Percentiles rank a stretch among this genome's conserved stretches.
These are phyloP conservation scores for Oryza officinalis DNA, from an alignment of 176 grass and related monocot species.

Conservation along the genomic window DNA sequence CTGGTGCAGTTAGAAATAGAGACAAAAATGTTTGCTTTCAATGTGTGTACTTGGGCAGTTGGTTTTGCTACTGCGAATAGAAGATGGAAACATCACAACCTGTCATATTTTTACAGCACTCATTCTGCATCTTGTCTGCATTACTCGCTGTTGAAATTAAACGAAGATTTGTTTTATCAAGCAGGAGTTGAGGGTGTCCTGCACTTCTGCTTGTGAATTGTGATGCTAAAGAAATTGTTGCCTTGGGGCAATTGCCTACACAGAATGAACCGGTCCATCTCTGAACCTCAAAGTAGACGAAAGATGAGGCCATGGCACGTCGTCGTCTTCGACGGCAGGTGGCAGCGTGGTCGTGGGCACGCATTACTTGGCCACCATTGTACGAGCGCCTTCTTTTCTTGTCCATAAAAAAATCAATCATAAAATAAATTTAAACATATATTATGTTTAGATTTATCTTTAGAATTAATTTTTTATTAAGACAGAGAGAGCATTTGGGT, in stretches of 20 bases:
- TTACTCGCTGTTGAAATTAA: neutral
- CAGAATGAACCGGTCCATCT: neutral
- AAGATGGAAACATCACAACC: neutral
- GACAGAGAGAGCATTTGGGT: too few species aligned
- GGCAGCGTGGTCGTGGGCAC: neutral
- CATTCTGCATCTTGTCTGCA: neutral
- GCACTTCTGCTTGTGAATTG: too few species aligned
- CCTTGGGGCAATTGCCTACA: neutral
- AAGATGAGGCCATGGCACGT: neutral
- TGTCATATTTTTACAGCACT: neutral
- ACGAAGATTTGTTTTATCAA: neutral
- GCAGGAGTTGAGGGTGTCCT: neutral
- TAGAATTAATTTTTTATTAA: too few species aligned
- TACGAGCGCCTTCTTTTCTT: neutral
- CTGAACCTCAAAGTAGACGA: neutral
- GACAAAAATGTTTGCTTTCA: neutral
- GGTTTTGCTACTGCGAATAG: neutral
- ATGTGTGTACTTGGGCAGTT: neutral
- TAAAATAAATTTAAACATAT: too few species aligned
- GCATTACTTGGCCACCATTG: neutral
- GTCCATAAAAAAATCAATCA: too few species aligned
- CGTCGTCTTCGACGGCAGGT: neutral
- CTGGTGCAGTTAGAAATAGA: slow-evolving; percentile 32
- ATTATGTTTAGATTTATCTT: too few species aligned
- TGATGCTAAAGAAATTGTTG: too few species aligned